Percentiles rank a stretch among this genome's conserved stretches.
Conservation (phyloP, 345 rosid species). For the Physaria fendleri region DNA sequence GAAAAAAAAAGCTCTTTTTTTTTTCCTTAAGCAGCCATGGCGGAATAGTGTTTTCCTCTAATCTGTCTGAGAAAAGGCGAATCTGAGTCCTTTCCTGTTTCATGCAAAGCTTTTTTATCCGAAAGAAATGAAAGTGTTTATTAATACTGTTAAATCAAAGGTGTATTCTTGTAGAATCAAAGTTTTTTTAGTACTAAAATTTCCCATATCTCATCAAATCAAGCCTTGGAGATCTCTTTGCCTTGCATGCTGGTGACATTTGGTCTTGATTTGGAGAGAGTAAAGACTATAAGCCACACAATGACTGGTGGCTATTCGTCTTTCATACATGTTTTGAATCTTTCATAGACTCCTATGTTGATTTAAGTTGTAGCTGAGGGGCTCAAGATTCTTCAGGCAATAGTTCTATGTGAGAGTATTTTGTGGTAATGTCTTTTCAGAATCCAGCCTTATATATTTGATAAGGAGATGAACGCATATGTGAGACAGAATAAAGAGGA, state of each 20-base stretch:
- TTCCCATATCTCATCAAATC: no score
- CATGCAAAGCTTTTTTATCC: background rate
- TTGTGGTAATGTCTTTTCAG: background rate
- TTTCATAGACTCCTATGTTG: slow-evolving; percentile 23
- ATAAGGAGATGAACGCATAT: background rate
- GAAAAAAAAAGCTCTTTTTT: no score
- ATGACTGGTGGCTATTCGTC: no score
- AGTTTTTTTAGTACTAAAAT: no score
- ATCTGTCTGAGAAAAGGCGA: slow-evolving; percentile 36
- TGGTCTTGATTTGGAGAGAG: slow-evolving; percentile 83
- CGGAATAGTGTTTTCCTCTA: background rate
- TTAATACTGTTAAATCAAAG: no score
- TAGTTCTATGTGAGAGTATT: background rate
- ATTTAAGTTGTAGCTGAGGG: background rate
- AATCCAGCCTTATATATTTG: background rate
- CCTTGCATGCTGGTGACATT: slow-evolving; percentile 84
- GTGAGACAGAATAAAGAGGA: no score
- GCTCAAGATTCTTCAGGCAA: background rate
- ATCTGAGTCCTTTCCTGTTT: slow-evolving; percentile 36
- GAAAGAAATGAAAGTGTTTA: background rate
- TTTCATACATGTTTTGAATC: no score
- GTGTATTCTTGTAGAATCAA: background rate
- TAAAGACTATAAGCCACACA: slow-evolving; percentile 49
- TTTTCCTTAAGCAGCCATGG: slow-evolving; percentile 41
- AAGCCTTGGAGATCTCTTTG: background rate